Base-by-base conservation (phyloP, 2,329 filamentous ascomycete genomes). In the Aspergillus novofumigatus region DNA sequence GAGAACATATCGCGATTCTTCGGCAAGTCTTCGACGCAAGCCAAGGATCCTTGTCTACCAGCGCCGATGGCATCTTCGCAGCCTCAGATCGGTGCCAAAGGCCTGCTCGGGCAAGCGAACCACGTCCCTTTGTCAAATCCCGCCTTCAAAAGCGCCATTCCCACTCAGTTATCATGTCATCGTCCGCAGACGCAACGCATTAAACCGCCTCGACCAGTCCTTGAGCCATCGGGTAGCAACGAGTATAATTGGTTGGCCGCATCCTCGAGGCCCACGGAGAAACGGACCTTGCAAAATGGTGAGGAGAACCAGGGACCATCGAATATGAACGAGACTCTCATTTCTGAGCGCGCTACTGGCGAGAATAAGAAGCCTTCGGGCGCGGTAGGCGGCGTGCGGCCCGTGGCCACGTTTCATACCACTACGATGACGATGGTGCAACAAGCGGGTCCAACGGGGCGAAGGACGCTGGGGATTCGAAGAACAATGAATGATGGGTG, bases 1-100 rank as follows among this genome's bases (percentile, higher is more conserved):
- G 80, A 78, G 26, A 79, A 71, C 51, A 81, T 86, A 49, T 77
- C 78, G 3, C 78, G 69, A 56, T 85, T 84, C 69, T 84, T 84
- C 49, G 59, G 65, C 21, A 62, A 64, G 29, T 61, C 67, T 49
- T 60, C 65, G 21, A 56, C 63, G 54, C 57, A 49, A 51, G 52
- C 59, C 32, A 59, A 61, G 47, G 65, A 67, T 42, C 29, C 52
- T 49, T 50, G 47, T 60, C 20, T 58, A 51, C 54, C 61, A 55
- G 51, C 56, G n/a, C 52, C 56, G 47, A 25, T 59, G 57, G 47
- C 54, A 49, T 57, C 48, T 54, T 35, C 56, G 35, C 58, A 55
- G 49, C 35, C 54, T 32, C 59, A 53, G 49, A 50, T 51, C n/a
- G 52, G 59, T 55, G 56, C 62, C 59, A 14, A 47, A 29, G 38